Base-by-base conservation (phyloP, 2,329 filamentous ascomycete species). In the Elsinoe australis region DNA sequence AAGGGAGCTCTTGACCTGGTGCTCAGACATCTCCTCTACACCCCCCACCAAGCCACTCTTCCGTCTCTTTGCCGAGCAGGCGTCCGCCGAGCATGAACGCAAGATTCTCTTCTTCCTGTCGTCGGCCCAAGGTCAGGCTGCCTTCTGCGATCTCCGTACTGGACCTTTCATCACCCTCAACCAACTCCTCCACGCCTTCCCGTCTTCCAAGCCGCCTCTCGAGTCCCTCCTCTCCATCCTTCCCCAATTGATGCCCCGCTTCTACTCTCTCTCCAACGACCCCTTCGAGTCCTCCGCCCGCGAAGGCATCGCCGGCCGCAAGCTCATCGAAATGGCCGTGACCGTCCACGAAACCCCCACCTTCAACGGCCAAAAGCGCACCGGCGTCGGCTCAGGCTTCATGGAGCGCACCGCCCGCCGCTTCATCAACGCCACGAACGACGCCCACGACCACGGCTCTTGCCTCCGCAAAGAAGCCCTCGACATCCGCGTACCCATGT, bases 231-330 rank as follows among this genome's bases (percentile, higher is more conserved):
- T 95, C 28, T 85, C 85, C 2, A 78, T 84, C 34, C 78, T 95
- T 47, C 85, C 85, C 58, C 85, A 87, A 41, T 76, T 96, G 45
- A 96, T 96, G 90, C 92, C 92, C 2, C 85, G 92, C 52, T 98
- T 98, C 72, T 98, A 98, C 71, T 96, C 90, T 3, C 80, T 98
- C 10, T 95, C 89, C 47, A 95, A 95, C 64, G 92, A 98, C 60
- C 92, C 92, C 0, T 86, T 92, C 54, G 80, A 94, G 56, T 83
- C 80, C 2, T 85, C 78, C 52, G 76, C 78, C 53, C 76, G 81
- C 17, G 77, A 80, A 53, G 83, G 84, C 54, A 77, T 79, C 31
- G 78, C 83, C 54, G 76, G 78, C 56, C 84, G 85, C 54, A 85
- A 89, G 22, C 71, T 96, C 51, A 82, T 98, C 59, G 92, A 96